Conservation (phyloP, 2,329 filamentous ascomycete species). For the Ophiostoma sp. region DNA sequence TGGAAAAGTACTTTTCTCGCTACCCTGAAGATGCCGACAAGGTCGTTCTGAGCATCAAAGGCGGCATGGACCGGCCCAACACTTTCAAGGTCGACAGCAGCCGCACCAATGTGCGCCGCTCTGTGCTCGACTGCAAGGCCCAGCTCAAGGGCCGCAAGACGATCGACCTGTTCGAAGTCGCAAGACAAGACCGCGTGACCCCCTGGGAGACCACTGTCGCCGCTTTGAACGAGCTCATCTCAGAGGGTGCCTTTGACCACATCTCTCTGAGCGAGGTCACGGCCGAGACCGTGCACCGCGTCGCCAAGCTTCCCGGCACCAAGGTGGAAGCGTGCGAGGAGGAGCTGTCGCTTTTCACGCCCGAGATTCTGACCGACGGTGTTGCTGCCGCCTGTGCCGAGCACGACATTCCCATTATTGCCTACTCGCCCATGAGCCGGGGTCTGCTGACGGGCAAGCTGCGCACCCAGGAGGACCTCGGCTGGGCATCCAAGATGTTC, state of each 20-base stretch:
- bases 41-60: conserved; percentile 59
- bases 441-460: conserved; percentile 32
- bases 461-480: conserved; percentile 14
- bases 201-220: conserved; percentile 43
- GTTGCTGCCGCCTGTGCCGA: conserved; percentile 46
- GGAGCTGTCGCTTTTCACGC: conserved; percentile 48
- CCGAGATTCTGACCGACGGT: conserved; percentile 47
- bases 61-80: conserved; percentile 35
- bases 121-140: conserved; percentile 52
- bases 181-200: conserved; percentile 49
- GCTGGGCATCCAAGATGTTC: conserved; percentile 23
- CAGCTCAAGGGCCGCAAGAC: conserved; percentile 49
- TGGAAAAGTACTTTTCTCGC: conserved; percentile 57
- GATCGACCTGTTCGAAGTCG: conserved; percentile 57
- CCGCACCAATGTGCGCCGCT: conserved; percentile 50
- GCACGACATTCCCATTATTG: conserved; percentile 52
- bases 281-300: conserved; percentile 46
- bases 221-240: conserved; percentile 46
- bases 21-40: conserved; percentile 60
- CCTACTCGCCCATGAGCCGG: conserved; percentile 49
- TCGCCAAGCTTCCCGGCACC: conserved; percentile 37
- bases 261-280: conserved; percentile 47
- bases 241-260: conserved; percentile 43
- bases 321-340: conserved; percentile 43
- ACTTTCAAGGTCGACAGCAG: conserved; percentile 44